Evolutionary conservation across 2,329 filamentous ascomycete genomes (phyloP).

Genomic region (Verticillium klebahnii): DNA sequence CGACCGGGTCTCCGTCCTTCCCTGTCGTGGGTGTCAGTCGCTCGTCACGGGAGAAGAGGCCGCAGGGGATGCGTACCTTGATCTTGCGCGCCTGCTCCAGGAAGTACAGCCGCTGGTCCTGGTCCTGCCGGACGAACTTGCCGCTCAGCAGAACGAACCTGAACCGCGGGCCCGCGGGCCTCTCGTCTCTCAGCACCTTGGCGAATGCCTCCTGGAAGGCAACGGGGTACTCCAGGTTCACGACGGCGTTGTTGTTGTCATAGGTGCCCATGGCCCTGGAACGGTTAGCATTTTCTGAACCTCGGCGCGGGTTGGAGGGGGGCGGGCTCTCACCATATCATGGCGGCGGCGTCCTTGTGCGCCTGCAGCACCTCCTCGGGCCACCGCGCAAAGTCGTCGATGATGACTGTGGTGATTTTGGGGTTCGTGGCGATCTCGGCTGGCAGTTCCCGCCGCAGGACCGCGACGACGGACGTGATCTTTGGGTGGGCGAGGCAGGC

Average conservation of each 20-base stretch:
- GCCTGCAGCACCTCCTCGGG: constrained; percentile 16
- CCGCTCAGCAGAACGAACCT: constrained; percentile 27
- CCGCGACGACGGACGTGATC: constrained; percentile 23
- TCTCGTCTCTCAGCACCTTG: constrained; percentile 9
- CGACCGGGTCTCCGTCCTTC: constrained; percentile 13
- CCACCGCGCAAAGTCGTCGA: constrained; percentile 19
- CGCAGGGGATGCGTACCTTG: constrained; percentile 12
- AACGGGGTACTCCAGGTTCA: constrained; percentile 18
- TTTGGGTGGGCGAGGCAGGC: constrained; percentile 26
- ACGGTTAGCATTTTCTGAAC: not conserved
- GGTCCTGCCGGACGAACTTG: constrained; percentile 25
- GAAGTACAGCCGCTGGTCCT: constrained; percentile 22
- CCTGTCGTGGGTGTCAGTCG: constrained; percentile 7
- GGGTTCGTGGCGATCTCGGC: constrained; percentile 5
- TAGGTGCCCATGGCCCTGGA: constrained; percentile 18
- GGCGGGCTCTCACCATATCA: constrained; percentile 19
- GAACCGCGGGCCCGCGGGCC: constrained; percentile 14
- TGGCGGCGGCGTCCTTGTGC: constrained; percentile 20
- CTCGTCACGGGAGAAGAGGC: too few relatives aligned
- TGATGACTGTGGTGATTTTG: constrained; percentile 16
- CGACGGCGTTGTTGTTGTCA: constrained; percentile 9
- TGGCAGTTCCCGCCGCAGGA: constrained; percentile 23
- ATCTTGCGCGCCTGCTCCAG: constrained; percentile 18
- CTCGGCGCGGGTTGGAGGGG: too few relatives aligned
- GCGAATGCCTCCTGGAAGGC: constrained; percentile 16